phyloP scores from a whole-genome alignment of 768 basidiomycete genomes.

The Boletus patriciae region DNA sequence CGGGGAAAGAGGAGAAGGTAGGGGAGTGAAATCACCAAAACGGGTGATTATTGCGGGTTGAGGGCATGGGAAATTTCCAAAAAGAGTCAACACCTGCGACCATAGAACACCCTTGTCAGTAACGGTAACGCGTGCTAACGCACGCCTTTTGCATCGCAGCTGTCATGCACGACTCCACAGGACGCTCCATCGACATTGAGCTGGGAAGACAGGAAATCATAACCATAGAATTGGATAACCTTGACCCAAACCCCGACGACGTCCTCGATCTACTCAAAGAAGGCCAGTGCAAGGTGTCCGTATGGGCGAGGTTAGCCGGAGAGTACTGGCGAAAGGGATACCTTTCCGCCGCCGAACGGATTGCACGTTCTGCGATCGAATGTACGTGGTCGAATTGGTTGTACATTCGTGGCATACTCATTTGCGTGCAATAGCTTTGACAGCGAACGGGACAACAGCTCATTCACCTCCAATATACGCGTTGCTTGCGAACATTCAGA shows the following conservation, averaged over 20 bases:
- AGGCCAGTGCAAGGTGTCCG: slow-evolving; percentile 66
- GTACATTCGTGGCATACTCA: neutral
- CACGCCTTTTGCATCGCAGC: neutral
- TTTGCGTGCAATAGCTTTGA: slow-evolving; percentile 43
- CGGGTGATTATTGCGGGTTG: no score
- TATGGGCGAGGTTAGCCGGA: slow-evolving; percentile 81
- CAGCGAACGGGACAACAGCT: slow-evolving; percentile 45
- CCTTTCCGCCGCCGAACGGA: slow-evolving; percentile 73
- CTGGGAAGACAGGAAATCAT: slow-evolving; percentile 83
- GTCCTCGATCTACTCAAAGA: slow-evolving; percentile 71
- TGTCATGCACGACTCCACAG: slow-evolving; percentile 22
- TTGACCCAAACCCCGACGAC: slow-evolving; percentile 77
- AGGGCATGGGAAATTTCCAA: no score
- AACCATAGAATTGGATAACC: slow-evolving; percentile 83
- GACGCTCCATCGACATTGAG: slow-evolving; percentile 66
- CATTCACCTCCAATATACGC: slow-evolving; percentile 74
- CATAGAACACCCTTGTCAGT: no score
- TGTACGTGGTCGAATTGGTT: slow-evolving; percentile 44
- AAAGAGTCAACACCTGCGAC: no score
- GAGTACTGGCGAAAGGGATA: slow-evolving; percentile 86
- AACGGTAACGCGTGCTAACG: no score
- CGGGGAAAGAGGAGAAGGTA: slow-evolving; percentile 42
- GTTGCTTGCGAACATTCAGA: slow-evolving; percentile 81
- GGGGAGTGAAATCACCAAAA: no score
- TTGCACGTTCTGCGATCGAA: slow-evolving; percentile 64